Evolutionary conservation across 345 rosid species (phyloP).

Genomic region (Brassica nigra): DNA sequence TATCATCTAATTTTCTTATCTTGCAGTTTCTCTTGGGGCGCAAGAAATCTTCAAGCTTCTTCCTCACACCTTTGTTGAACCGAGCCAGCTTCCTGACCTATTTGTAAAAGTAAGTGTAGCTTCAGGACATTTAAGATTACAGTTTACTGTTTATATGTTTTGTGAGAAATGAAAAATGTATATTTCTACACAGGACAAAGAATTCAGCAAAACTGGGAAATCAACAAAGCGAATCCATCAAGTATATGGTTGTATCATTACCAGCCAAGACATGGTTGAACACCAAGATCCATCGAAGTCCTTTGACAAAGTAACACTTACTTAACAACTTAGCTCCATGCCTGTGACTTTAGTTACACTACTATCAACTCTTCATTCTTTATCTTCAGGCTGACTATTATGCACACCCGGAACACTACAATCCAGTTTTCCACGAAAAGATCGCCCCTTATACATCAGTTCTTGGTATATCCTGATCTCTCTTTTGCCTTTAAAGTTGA

Average conservation of each 20-base stretch:
- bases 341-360: neutral
- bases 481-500: neutral
- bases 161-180: neutral
- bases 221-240: constrained; percentile 68
- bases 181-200: constrained; percentile 49
- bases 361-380: neutral
- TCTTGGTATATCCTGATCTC: constrained; percentile 60
- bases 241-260: constrained; percentile 84
- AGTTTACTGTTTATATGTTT: neutral
- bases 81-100: constrained; percentile 71
- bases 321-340: neutral
- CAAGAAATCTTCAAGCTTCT: constrained; percentile 95
- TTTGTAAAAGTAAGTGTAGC: constrained; percentile 52
- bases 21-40: constrained; percentile 77
- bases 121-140: neutral
- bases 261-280: constrained; percentile 79
- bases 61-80: constrained; percentile 84
- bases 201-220: constrained; percentile 33
- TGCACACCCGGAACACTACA: constrained; percentile 90
- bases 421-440: constrained; percentile 70
- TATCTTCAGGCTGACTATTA: constrained; percentile 79
- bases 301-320: constrained; percentile 68
- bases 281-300: constrained; percentile 66
- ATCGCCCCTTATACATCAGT: constrained; percentile 79
- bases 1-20: neutral